These are phyloP conservation scores for Narthecium ossifragum DNA, from an alignment of 106 monocot genomes.

Conservation along the genomic window DNA sequence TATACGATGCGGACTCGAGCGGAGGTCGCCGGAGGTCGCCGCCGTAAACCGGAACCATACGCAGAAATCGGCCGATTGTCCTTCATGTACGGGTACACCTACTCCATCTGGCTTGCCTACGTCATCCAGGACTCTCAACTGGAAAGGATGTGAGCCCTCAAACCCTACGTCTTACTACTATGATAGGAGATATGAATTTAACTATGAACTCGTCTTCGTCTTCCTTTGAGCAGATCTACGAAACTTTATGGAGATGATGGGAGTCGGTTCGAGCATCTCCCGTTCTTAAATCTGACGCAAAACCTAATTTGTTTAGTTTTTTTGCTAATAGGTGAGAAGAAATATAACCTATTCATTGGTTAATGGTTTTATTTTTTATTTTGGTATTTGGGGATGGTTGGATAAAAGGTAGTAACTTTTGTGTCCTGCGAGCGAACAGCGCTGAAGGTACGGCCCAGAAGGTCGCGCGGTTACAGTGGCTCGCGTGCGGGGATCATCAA, in stretches of 20 bases:
- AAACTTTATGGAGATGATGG: slow-evolving; percentile 79
- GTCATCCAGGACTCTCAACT: slow-evolving; percentile 92
- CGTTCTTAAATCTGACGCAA: slow-evolving; percentile 97
- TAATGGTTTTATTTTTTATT: no score
- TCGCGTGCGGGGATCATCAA: slow-evolving; percentile 90
- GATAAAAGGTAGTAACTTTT: no score
- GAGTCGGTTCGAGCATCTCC: slow-evolving; percentile 83
- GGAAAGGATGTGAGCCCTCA: slow-evolving; percentile 63
- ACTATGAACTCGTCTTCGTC: slow-evolving; percentile 7
- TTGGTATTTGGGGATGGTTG: no score
- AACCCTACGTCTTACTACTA: neutral
- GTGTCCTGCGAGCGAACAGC: no score
- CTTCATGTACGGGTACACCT: no score
- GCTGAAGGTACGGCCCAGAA: slow-evolving; percentile 68
- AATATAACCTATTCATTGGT: no score
- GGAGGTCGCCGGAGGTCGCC: no score
- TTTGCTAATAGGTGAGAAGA: slow-evolving; percentile 92
- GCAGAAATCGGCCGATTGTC: no score
- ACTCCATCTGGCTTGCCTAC: slow-evolving; percentile 95
- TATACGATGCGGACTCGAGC: no score
- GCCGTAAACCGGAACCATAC: no score
- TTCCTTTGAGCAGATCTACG: slow-evolving; percentile 51
- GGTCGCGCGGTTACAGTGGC: slow-evolving; percentile 74
- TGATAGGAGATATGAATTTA: no score
- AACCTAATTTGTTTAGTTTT: slow-evolving; percentile 88